These are phyloP conservation scores for Aspergillus taichungensis DNA, from an alignment of 495 filamentous ascomycete species.

Conservation along the genomic window DNA sequence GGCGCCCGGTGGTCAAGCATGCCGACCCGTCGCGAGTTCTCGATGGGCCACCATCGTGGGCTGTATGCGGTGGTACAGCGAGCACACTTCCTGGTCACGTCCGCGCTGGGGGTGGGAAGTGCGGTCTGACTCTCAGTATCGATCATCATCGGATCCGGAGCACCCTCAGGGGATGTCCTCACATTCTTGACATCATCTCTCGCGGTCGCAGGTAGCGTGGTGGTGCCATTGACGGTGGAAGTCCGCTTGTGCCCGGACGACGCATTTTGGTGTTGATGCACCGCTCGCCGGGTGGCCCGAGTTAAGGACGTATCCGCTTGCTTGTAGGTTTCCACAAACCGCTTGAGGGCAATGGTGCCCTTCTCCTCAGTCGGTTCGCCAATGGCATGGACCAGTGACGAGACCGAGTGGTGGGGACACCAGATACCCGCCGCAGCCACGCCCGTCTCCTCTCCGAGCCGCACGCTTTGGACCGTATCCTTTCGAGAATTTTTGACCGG, in stretches of 20 bases:
- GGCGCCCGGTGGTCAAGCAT: conserved; percentile 16
- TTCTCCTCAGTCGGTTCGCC: conserved; percentile 55
- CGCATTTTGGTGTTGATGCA: conserved; percentile 31
- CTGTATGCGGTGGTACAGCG: conserved; percentile 33
- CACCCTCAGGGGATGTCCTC: conserved; percentile 18
- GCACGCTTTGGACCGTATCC: conserved; percentile 64
- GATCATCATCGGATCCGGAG: conserved; percentile 27
- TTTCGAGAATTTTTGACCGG: conserved; percentile 81
- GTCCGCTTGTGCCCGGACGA: conserved; percentile 25
- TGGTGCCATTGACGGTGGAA: conserved; percentile 27
- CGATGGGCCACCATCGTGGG: conserved; percentile 37
- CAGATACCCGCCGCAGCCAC: conserved; percentile 70
- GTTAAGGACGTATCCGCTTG: conserved; percentile 86
- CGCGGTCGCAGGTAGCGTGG: conserved; percentile 12
- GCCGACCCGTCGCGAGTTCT: conserved; percentile 12
- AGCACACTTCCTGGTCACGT: conserved; percentile 26
- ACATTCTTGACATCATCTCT: conserved; percentile 25
- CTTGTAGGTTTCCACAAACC: conserved; percentile 82
- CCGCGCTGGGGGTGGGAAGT: conserved; percentile 6
- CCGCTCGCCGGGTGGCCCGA: conserved; percentile 85
- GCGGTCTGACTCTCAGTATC: conserved; percentile 23
- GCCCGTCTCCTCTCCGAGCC: conserved; percentile 68
- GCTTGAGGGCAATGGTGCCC: conserved; percentile 65
- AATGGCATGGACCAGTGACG: conserved; percentile 65
- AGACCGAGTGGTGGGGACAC: conserved; percentile 77